Conservation (phyloP, 2,329 filamentous ascomycete species). For the Cytospora schulzeri region DNA sequence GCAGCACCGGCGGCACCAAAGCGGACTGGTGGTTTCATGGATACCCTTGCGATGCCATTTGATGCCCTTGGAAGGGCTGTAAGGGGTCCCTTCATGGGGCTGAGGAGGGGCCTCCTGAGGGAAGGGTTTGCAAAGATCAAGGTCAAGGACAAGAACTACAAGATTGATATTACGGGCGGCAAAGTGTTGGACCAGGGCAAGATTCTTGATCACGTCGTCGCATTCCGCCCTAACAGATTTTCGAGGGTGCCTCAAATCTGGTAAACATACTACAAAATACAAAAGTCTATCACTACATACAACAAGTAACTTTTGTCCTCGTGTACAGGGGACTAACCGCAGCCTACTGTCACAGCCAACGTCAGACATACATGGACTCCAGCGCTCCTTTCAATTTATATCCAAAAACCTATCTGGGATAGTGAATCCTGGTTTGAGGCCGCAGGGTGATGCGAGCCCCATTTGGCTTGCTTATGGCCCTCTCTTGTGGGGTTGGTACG, state of each 20-base stretch:
- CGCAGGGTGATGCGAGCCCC: not conserved
- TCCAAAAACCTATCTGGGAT: not conserved
- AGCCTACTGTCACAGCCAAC: not conserved
- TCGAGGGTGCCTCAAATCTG: not conserved
- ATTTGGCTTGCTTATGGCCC: not conserved
- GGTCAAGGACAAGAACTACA: slow-evolving; percentile 53
- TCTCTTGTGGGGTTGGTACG: not conserved
- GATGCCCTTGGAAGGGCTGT: slow-evolving; percentile 50
- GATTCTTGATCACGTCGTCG: slow-evolving; percentile 58
- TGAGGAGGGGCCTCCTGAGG: slow-evolving; percentile 55
- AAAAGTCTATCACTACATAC: not conserved
- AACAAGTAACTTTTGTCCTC: no score
- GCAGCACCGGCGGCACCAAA: not conserved
- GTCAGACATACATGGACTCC: not conserved
- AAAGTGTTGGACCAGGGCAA: slow-evolving; percentile 62
- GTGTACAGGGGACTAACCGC: not conserved
- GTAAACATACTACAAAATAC: not conserved
- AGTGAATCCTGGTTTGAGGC: not conserved
- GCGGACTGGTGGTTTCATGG: not conserved
- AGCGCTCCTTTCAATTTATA: no score
- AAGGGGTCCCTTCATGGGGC: slow-evolving; percentile 45
- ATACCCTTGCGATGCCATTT: slow-evolving; percentile 56
- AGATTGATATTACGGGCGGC: slow-evolving; percentile 59
- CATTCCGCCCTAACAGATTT: slow-evolving; percentile 26
- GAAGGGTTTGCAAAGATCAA: slow-evolving; percentile 58